Evolutionary conservation across 305 asterid species (phyloP), one percentile per base, ranked within the genome.

Genomic region (Coffea humblotiana): DNA sequence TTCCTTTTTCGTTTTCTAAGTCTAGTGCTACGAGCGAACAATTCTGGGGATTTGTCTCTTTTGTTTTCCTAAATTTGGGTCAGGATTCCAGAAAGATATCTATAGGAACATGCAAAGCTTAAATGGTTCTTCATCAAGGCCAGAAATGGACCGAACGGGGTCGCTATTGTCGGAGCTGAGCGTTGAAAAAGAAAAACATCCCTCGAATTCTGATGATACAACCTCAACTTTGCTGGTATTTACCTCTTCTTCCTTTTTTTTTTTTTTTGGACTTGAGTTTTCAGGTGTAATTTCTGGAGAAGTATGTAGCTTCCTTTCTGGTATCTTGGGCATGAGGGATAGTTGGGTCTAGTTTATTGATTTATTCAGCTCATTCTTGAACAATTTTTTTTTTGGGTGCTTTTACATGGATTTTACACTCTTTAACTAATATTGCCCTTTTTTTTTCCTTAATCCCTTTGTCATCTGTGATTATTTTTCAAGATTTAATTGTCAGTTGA

Each of bases 181-280:
- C 49, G 27, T 72, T 37, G 78, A 54, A 74, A 79, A 54, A 27
- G 78, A 54, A 74, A 79, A 54, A 27, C 78, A 75, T 65, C 66
- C 84, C 48, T 80, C 75, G 75, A 77, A 77, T 81, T 70, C 32
- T 0, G 25, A 23, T 32, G 87, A 83, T 13, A 67, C 68, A 82
- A 83, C 86, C 82, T 88, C 91, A 1, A 67, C 82, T 64, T 16
- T 83, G 78, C 72, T 80, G 94, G 91, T 92, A 83, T 78, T 40
- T 5, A 40, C 5, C 43, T 40, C 43, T 69, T 47, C 66, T 18
- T 37, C 18, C 65, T 2, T 78, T 45, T 13, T 32, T 47, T 37
- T 18, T 71, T 2, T 78, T 45, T 13, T 32, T 47, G 56, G 21
- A 18, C 48, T 72, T 56, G 69, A 61, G 64, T 75, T 71, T 64